Base-by-base conservation (phyloP, 2,329 filamentous ascomycete genomes). In the Mycosphaerella sp. region DNA sequence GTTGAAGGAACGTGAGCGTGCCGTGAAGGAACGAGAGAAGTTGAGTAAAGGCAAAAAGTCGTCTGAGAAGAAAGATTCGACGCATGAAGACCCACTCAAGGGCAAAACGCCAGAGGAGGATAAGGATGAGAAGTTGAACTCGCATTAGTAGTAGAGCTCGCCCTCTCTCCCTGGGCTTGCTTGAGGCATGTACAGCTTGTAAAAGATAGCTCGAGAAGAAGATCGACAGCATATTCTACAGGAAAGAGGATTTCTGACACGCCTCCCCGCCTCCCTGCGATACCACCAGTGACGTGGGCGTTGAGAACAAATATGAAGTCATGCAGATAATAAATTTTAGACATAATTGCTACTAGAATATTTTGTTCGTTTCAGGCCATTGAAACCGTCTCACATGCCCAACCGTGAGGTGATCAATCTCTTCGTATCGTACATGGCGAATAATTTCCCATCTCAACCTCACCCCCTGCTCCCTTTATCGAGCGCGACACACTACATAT, bases 1-100 rank as follows among this genome's bases (percentile, higher is more conserved):
- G 45, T 71, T 79, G 12, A 75, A 76, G 54, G 75, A 74, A 56
- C 66, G 85, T 41, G 69, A 75, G 52, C 63, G 64, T 44, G 66
- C 66, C n/a, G 58, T 66, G 36, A 62, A 67, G 58, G 44, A 59
- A 45, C 43, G 61, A 32, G 57, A 63, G 50, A 18, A 45, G 41
- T 28, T 54, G 9, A 49, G 55, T 21, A 57, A 59, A 30, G 27
- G 27, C 10, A 53, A 45, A 34, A 58, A 59, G 36, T 39, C 36
- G 3, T 16, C n/a, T 5, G 36, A 45, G 34, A 59, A 59, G 50
- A 47, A 44, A 7, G 25, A 55, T 35, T 48, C 54, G 21, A 47
- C 52, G 36, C 41, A 51, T 7, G 28, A 53, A 14, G 44, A 49
- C 7, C n/a, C 55, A 12, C 40, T 54, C 27, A 58, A 61, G 43